Percentiles rank a stretch among this genome's conserved stretches.
These are phyloP conservation scores for Rubus idaeus DNA, from an alignment of 306 rosid species.

Conservation along the genomic window DNA sequence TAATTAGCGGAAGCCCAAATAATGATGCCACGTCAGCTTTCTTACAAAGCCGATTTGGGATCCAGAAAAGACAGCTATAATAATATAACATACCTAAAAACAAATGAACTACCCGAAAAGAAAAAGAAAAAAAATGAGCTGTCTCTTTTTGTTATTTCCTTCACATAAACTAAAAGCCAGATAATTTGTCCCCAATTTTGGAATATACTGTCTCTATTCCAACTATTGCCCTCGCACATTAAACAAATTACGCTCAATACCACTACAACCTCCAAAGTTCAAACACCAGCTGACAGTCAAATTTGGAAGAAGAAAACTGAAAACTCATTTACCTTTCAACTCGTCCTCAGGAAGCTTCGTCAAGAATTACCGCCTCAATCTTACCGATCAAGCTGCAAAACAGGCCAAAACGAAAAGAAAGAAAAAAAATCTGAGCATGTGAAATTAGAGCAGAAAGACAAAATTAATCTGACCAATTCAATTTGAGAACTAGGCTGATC, in stretches of 20 bases:
- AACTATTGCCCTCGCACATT: neutral
- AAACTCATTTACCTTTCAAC: conserved; percentile 35
- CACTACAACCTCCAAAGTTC: neutral
- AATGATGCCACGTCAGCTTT: conserved; percentile 37
- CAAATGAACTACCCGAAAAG: conserved; percentile 13
- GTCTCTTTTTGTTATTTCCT: conserved; percentile 4
- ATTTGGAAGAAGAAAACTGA: conserved; percentile 6
- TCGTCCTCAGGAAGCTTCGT: conserved; percentile 32
- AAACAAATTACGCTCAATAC: neutral
- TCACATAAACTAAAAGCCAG: neutral
- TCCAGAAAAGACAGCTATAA: conserved; percentile 36
- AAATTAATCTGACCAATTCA: neutral
- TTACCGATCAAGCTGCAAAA: conserved; percentile 20
- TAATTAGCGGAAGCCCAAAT: conserved; percentile 6
- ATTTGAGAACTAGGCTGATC: neutral
- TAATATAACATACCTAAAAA: conserved; percentile 1
- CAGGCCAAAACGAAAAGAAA: neutral
- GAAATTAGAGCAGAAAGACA: neutral
- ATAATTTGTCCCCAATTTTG: neutral
- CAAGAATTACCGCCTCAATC: conserved; percentile 9
- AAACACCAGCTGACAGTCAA: conserved; percentile 22
- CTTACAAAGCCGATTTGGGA: conserved; percentile 29
- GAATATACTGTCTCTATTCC: conserved; percentile 10
- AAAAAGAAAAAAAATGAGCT: conserved; percentile 21
- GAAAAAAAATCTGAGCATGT: neutral